Evolutionary conservation across 2,329 filamentous ascomycete species (phyloP).

Genomic region (Claviceps maximensis): DNA sequence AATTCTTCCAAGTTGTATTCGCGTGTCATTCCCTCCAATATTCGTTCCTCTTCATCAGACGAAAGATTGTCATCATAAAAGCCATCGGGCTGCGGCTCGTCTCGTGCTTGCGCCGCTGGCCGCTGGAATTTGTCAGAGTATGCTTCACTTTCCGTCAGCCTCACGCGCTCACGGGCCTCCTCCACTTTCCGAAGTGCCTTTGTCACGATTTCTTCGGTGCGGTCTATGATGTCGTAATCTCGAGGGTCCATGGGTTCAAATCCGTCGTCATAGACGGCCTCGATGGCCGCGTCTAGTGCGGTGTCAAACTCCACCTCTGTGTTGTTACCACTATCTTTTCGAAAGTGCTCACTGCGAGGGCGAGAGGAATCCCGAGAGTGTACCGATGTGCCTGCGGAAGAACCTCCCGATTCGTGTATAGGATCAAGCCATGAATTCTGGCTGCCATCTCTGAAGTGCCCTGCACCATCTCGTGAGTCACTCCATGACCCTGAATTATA

Average conservation of each 20-base stretch:
- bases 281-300: slow-evolving; percentile 85
- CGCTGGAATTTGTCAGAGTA: slow-evolving; percentile 14
- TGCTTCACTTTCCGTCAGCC: slow-evolving; percentile 60
- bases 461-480: slow-evolving; percentile 9
- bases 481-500: slow-evolving; percentile 10
- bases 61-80: slow-evolving; percentile 48
- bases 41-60: slow-evolving; percentile 59
- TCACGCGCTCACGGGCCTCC: slow-evolving; percentile 60
- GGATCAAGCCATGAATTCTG: slow-evolving; percentile 89
- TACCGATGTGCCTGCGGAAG: slow-evolving; percentile 58
- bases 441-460: slow-evolving; percentile 48
- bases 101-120: slow-evolving; percentile 17
- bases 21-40: slow-evolving; percentile 77
- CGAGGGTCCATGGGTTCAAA: slow-evolving; percentile 57
- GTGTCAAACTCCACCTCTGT: slow-evolving; percentile 89
- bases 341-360: slow-evolving; percentile 55
- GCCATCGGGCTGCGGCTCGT: slow-evolving; percentile 29
- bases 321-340: slow-evolving; percentile 51
- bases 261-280: slow-evolving; percentile 88
- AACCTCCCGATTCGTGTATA: slow-evolving; percentile 79
- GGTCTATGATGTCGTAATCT: slow-evolving; percentile 21
- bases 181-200: slow-evolving; percentile 56
- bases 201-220: slow-evolving; percentile 32
- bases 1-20: slow-evolving; percentile 77
- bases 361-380: slow-evolving; percentile 68